Evolutionary conservation across 108 stramenopile genomes (phyloP), one percentile per base, ranked within the genome.

Genomic region (Nitzschia inconspicua): DNA sequence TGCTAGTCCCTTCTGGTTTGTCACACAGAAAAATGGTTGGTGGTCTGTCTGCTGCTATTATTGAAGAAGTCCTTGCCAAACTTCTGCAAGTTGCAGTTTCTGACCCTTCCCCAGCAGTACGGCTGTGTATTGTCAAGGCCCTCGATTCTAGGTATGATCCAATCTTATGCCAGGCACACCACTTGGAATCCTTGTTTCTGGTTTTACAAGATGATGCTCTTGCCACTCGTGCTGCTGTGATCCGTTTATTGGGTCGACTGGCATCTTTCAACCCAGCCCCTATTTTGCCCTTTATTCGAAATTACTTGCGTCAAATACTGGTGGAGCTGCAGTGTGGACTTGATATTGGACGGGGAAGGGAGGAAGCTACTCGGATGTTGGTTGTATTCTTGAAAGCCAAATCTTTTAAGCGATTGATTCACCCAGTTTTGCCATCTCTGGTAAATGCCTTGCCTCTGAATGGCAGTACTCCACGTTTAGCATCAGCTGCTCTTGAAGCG

Each of bases 141-240:
- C 71, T 98, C 4, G 89, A 93, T 65, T 50, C 64, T 16, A 50
- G 94, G 18, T 97, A 97, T 54, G 97, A 97, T 63, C 57, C 80
- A 10, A 84, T 88, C 52, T 72, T 99, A 10, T 83, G 72, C 28
- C 95, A 90, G 50, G 44, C 78, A 1, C 84, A 94, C 47, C 85
- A 93, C 65, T 65, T 97, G 0, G 71, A 83, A 42, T 60, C 86
- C 18, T 63, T 99, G 4, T 87, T 94, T 58, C 61, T 97, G 32
- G 48, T 96, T 22, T 61, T 97, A 0, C 83, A 93, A 68, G 98
- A 99, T 65, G 96, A 96, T 62, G 57, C 70, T 16, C 66, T 96
- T 28, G 79, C 71, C 5, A 79, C 96, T 14, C 77, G 91, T 43
- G 77, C 92, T 14, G 83, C 84, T 25, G 89, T 88, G 25, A 74